Conservation (phyloP, 768 basidiomycete species). For the Psilocybe cubensis region DNA sequence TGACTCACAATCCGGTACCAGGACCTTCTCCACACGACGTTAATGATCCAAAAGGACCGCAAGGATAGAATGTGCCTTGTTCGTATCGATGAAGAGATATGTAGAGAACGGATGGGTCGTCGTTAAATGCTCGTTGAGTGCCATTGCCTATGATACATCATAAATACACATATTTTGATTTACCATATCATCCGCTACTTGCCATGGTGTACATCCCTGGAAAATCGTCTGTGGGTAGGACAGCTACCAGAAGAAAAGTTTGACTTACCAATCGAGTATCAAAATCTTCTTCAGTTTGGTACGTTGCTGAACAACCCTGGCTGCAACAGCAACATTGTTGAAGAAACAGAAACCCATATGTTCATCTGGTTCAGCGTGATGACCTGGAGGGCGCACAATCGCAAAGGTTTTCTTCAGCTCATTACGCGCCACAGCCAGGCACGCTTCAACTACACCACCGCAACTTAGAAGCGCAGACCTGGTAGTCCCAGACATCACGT, state of each 20-base stretch:
- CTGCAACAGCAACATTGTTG: conserved; percentile 96
- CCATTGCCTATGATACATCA: conserved; percentile 76
- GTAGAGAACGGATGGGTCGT: conserved; percentile 90
- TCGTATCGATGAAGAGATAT: conserved; percentile 96
- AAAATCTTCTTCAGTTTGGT: conserved; percentile 79
- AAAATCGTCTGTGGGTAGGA: conserved; percentile 1
- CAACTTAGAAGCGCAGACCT: conserved; percentile 86
- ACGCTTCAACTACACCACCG: conserved; percentile 93
- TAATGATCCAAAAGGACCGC: conserved; percentile 86
- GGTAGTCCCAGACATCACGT: conserved; percentile 86
- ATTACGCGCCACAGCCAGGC: conserved; percentile 80
- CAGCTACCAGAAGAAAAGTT: conserved; percentile 5
- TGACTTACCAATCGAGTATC: conserved; percentile 91
- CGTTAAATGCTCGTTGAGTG: conserved; percentile 94
- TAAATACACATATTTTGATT: neutral
- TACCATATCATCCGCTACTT: conserved; percentile 16
- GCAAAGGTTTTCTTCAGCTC: conserved; percentile 88
- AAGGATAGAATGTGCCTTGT: conserved; percentile 89
- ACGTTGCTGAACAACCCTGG: conserved; percentile 74
- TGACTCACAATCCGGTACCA: conserved; percentile 83
- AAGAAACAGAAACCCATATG: conserved; percentile 99
- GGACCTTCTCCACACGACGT: conserved; percentile 83
- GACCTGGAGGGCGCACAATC: conserved; percentile 95
- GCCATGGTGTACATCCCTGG: conserved; percentile 97
- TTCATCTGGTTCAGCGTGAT: conserved; percentile 97